Base-by-base conservation (phyloP, 1,284 basidiomycete genomes). In the Puccinia polysora region DNA sequence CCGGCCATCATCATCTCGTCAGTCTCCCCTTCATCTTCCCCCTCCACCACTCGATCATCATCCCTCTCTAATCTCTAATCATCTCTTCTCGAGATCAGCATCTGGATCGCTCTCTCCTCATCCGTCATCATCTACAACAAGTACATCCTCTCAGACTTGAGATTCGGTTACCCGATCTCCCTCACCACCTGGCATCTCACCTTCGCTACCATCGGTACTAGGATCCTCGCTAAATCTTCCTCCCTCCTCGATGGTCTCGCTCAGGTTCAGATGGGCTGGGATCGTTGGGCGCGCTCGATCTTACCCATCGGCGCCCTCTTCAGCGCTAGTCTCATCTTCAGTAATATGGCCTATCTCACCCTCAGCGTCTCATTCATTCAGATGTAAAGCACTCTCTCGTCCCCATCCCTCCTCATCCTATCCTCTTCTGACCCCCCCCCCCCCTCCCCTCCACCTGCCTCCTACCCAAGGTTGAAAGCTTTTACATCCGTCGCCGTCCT, bases 361-460 rank as follows among this genome's bases (percentile, higher is more conserved):
- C 72, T 77, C 14, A 63, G 65, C 32, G 74, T 25, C 56, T 76
- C 75, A 4, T 77, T 77, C 62, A 77, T 76, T 25, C 76, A 77
- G 55, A 77, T 77, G 76, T 73, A 20, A n/a, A 53, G 28, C 14
- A 14, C 5, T 4, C 8, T 23, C 36, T 47, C 28, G 15, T 40
- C 7, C 25, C 30, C 20, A 12, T 50, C 28, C 23, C 20, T 34
- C 50, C 15, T 23, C 20, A 43, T 38, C 36, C n/a, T 55, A 25
- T 34, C 20, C 20, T 10, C 38, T 5, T 14, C 36, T 40, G 18
- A 23, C 14, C 30, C 18, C 12, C n/a, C 12, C 20, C 77, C 79
- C 18, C 77, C 79, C 25, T 78, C 81, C 7, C 73, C 92, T 73
- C 83, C 87, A 67, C 81, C 84, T 64, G 87, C 88, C 25, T 30